Percentiles rank a stretch among this genome's conserved stretches.
Conservation (phyloP, 2,329 filamentous ascomycete genomes). For the Xylaria sp. region DNA sequence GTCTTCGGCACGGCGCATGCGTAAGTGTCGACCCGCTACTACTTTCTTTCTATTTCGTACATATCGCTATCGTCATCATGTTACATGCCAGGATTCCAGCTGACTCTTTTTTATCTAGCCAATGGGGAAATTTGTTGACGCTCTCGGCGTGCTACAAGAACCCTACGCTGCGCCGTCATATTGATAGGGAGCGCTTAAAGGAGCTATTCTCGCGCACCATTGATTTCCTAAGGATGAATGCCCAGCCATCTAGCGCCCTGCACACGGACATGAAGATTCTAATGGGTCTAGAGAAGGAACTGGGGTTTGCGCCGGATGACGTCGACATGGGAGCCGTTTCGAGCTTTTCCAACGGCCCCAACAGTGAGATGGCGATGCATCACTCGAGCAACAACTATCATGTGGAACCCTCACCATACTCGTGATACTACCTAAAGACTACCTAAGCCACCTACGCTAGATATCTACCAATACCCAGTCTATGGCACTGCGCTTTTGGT, state of each 20-base stretch:
- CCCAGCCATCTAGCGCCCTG: constrained; percentile 70
- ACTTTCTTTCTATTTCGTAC: no score
- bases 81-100: background rate
- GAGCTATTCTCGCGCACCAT: constrained; percentile 69
- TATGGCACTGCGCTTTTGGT: background rate
- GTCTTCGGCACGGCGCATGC: constrained; percentile 93
- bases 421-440: background rate
- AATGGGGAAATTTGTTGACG: constrained; percentile 96
- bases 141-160: constrained; percentile 75
- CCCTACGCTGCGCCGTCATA: constrained; percentile 50
- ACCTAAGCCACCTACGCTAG: no score
- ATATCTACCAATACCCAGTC: background rate
- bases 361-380: background rate
- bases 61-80: background rate
- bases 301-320: constrained; percentile 38
- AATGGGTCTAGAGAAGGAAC: constrained; percentile 41
- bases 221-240: constrained; percentile 63
- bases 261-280: constrained; percentile 70
- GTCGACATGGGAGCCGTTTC: constrained; percentile 31
- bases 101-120: constrained; percentile 45
- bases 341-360: constrained; percentile 36
- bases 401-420: background rate
- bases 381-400: background rate
- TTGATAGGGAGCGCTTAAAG: constrained; percentile 52
- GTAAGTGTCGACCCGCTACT: constrained; percentile 53